Evolutionary conservation across 768 basidiomycete species (phyloP).

Genomic region (Tulasnella sp.): DNA sequence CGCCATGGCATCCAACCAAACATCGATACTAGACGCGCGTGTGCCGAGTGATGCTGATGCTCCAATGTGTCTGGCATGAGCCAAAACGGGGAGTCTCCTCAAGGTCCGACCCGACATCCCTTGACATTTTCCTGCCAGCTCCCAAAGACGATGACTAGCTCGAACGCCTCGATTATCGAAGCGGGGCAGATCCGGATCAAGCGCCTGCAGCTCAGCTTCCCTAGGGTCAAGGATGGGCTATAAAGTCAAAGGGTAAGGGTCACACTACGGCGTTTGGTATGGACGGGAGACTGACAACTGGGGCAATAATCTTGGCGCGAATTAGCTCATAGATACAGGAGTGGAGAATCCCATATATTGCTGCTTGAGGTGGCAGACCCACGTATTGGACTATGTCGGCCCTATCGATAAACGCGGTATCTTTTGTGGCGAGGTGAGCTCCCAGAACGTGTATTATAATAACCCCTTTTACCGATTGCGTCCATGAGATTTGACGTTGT

Average conservation of each 20-base stretch:
- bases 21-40: conserved; percentile 39
- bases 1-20: conserved; percentile 83
- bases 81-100: conserved; percentile 87
- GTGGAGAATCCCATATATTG: conserved; percentile 86
- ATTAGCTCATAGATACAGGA: conserved; percentile 77
- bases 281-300: conserved; percentile 42
- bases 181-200: background rate
- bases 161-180: conserved; percentile 41
- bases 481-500: conserved; percentile 92
- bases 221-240: background rate
- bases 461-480: conserved; percentile 65
- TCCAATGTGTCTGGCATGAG: conserved; percentile 70
- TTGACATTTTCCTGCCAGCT: conserved; percentile 67
- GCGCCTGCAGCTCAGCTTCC: background rate
- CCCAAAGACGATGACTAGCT: conserved; percentile 51
- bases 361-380: conserved; percentile 82
- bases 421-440: conserved; percentile 35
- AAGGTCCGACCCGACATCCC: conserved; percentile 90
- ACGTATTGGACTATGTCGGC: conserved; percentile 96
- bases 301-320: conserved; percentile 56
- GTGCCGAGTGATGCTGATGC: background rate
- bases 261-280: background rate
- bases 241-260: background rate
- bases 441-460: background rate
- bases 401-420: conserved; percentile 91